These are phyloP conservation scores for Microdochium trichocladiopsis DNA, from an alignment of 2,329 filamentous ascomycete species.

Conservation along the genomic window DNA sequence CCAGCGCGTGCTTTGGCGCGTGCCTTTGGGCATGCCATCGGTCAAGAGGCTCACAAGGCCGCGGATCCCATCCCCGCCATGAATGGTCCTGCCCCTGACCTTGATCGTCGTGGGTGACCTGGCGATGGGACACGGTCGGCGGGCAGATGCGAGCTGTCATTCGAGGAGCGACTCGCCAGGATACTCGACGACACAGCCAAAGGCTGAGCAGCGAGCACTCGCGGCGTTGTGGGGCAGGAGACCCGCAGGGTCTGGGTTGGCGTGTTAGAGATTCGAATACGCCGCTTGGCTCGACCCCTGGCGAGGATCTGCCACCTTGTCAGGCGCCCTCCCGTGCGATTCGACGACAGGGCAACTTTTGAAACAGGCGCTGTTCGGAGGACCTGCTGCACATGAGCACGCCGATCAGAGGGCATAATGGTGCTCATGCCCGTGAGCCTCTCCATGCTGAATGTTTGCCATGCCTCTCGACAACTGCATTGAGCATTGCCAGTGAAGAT, in stretches of 20 bases:
- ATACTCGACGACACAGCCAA: neutral
- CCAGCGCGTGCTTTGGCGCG: neutral
- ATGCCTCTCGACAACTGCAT: too few species aligned
- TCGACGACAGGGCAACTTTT: neutral
- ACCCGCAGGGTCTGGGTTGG: neutral
- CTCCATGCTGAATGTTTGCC: too few species aligned
- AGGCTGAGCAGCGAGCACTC: neutral
- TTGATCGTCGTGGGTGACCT: too few species aligned
- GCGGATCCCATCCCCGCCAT: too few species aligned
- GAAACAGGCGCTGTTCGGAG: neutral
- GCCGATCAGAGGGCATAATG: too few species aligned
- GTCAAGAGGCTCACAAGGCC: too few species aligned
- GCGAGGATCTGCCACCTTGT: neutral
- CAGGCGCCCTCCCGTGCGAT: neutral
- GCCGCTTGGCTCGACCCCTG: neutral
- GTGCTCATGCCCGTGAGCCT: too few species aligned
- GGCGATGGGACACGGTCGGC: too few species aligned
- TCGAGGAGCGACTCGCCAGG: neutral
- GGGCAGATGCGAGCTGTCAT: too few species aligned
- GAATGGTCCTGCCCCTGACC: too few species aligned
- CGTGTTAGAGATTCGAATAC: neutral
- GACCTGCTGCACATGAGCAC: too few species aligned
- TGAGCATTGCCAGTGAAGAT: too few species aligned
- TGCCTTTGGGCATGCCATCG: neutral
- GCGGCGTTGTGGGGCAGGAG: neutral